Base-by-base conservation (phyloP, 495 filamentous ascomycete species). In the Antarctomyces pellizariae region DNA sequence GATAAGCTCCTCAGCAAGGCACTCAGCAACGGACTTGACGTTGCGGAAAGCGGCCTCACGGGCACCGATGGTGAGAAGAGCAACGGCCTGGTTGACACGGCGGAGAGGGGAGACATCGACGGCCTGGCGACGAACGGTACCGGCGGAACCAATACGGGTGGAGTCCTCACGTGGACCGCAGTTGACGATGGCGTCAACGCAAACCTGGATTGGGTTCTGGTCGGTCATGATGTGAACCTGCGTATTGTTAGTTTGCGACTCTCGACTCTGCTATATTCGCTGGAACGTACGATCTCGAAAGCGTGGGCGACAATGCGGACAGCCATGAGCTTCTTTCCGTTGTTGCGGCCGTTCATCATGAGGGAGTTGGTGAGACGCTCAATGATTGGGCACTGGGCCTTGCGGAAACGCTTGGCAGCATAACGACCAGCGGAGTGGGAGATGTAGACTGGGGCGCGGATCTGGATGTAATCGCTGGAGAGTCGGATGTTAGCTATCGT, bases 301-400 rank as follows among this genome's bases (percentile, higher is more conserved):
- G 84, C 57, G 62, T 99, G 86, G 36, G 84, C 83, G 46, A 99
- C 84, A 38, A 99, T 99, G 55, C 86, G 82, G 54, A 93, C 82
- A 50, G 86, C 89, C 79, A 89, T 90, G 39, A 95, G 73, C 78
- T 99, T 99, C 75, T 99, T 99, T 59, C 86, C 86, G 76, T 90
- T 95, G 73, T 99, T 99, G 59, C 86, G 89, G 52, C 86, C 86
- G 69, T 99, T 91, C 89, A 95, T 95, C 86, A 99, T 99, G 43
- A 99, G 71, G 14, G 86, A 95, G 71, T 99, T 99, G 62, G 89
- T 95, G 35, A 99, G 73, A 53, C 86, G 84, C 75, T 99, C 86
- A 45, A 99, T 91, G 68, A 99, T 95, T 42, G 86, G 86, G 74
- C 86, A 95, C 71, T 95, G 83, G 50, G 89, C 83, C 71, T 99